Evolutionary conservation across 2,329 filamentous ascomycete species (phyloP).

Genomic region (Trematosphaeria pertusa): DNA sequence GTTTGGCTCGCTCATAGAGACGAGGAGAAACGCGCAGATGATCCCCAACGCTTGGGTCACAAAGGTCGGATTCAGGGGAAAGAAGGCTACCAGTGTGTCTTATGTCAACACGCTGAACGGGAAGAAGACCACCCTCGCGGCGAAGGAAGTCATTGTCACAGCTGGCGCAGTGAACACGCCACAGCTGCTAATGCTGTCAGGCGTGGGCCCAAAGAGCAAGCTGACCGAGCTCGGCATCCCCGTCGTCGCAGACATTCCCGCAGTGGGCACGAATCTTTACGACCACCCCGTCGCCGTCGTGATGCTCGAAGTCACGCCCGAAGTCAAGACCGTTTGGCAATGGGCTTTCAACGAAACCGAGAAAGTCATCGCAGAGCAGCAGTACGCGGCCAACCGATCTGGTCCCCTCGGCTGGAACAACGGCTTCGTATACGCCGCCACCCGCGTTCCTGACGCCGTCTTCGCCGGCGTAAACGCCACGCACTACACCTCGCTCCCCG

Average conservation of each 20-base stretch:
- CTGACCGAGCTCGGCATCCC: conserved; percentile 61
- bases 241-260: conserved; percentile 61
- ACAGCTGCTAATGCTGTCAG: conserved; percentile 67
- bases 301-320: not conserved
- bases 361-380: not conserved
- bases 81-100: not conserved
- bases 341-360: not conserved
- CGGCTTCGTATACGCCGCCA: not conserved
- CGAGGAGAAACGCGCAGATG: not conserved
- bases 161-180: conserved; percentile 65
- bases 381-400: not conserved
- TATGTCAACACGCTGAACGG: not conserved
- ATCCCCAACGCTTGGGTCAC: not conserved
- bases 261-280: conserved; percentile 40
- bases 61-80: conserved; percentile 1
- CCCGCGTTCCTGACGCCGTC: conserved; percentile 1
- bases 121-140: not conserved
- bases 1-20: not conserved
- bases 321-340: conserved; percentile 3
- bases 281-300: conserved; percentile 6
- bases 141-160: conserved; percentile 13
- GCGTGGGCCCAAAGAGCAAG: conserved; percentile 61
- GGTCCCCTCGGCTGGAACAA: conserved; percentile 1
- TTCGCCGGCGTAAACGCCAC: conserved; percentile 2
- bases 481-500: conserved; percentile 3